A percentile compares a stretch with the other conserved stretches of the same genome.
Evolutionary conservation across 768 basidiomycete species (phyloP).

Genomic region (Tephrocybe sp.): DNA sequence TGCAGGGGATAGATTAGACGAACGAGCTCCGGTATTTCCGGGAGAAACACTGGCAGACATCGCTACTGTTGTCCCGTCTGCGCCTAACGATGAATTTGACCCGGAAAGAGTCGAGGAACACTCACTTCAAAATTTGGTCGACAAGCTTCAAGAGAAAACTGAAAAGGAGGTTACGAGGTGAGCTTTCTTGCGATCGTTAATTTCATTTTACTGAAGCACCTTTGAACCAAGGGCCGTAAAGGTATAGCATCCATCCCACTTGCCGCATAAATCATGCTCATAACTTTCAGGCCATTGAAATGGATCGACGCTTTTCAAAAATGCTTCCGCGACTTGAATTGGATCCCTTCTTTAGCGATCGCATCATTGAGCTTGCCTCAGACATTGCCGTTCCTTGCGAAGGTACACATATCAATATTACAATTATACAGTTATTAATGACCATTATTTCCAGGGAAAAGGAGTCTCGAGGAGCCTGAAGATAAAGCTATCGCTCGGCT

Average conservation of each 20-base stretch:
- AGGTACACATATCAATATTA: constrained; percentile 19
- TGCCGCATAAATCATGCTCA: neutral
- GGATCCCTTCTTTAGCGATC: constrained; percentile 55
- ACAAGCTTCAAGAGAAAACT: constrained; percentile 82
- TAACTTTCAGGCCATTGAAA: constrained; percentile 65
- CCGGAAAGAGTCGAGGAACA: constrained; percentile 48
- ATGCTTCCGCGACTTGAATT: constrained; percentile 63
- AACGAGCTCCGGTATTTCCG: constrained; percentile 2
- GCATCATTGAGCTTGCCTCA: constrained; percentile 54
- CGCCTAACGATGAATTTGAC: constrained; percentile 28
- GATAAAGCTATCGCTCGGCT: constrained; percentile 74
- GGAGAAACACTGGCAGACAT: neutral
- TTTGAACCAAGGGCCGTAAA: constrained; percentile 33
- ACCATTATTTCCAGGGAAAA: constrained; percentile 26
- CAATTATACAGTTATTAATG: constrained; percentile 13
- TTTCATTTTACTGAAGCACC: neutral
- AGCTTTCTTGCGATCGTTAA: constrained; percentile 2
- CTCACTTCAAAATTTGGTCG: constrained; percentile 70
- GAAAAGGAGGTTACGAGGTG: constrained; percentile 85
- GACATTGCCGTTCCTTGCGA: constrained; percentile 34
- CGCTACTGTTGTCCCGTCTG: constrained; percentile 9
- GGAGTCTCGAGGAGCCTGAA: constrained; percentile 52
- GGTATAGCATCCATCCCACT: constrained; percentile 20
- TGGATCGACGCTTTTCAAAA: constrained; percentile 73
- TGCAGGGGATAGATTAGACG: constrained; percentile 9